phyloP scores from a whole-genome alignment of 495 filamentous ascomycete species.

The Podospora sp. region DNA sequence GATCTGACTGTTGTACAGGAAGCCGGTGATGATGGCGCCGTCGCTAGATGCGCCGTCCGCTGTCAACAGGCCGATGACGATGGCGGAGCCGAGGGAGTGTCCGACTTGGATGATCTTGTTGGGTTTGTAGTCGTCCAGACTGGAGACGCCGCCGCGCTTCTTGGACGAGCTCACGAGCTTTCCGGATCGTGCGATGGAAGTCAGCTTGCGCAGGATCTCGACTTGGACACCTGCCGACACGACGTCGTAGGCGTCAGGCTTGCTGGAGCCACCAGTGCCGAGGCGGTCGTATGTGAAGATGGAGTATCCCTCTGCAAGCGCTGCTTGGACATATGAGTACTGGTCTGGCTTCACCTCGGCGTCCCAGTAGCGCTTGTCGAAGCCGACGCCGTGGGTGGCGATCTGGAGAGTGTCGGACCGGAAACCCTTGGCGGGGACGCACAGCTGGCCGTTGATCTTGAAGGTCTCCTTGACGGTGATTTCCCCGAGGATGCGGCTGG shows the following conservation, averaged over 20 bases:
- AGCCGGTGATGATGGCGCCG: conserved; percentile 40
- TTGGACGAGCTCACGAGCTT: conserved; percentile 16
- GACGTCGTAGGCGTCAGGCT: conserved; percentile 42
- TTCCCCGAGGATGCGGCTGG: conserved; percentile 25
- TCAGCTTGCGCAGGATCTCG: conserved; percentile 41
- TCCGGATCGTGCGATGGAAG: conserved; percentile 34
- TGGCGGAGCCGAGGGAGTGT: conserved; percentile 42
- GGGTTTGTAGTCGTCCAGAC: conserved; percentile 26
- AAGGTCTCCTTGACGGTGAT: conserved; percentile 42
- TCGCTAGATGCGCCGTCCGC: conserved; percentile 28
- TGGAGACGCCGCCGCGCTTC: neutral
- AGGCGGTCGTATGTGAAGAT: conserved; percentile 51
- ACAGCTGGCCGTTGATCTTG: conserved; percentile 47
- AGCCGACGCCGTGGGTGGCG: conserved; percentile 60
- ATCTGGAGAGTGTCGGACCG: conserved; percentile 49
- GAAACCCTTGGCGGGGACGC: conserved; percentile 37
- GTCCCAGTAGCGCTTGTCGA: conserved; percentile 53
- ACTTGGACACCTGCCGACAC: conserved; percentile 41
- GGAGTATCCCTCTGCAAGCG: conserved; percentile 40
- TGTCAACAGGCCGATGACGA: conserved; percentile 33
- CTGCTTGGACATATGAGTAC: conserved; percentile 47
- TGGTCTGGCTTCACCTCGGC: conserved; percentile 42
- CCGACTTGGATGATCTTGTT: conserved; percentile 44
- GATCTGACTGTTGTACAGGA: conserved; percentile 21
- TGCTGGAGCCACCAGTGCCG: conserved; percentile 39